These are phyloP conservation scores for Naganishia friedmannii DNA, from an alignment of 768 basidiomycete genomes.

Conservation along the genomic window DNA sequence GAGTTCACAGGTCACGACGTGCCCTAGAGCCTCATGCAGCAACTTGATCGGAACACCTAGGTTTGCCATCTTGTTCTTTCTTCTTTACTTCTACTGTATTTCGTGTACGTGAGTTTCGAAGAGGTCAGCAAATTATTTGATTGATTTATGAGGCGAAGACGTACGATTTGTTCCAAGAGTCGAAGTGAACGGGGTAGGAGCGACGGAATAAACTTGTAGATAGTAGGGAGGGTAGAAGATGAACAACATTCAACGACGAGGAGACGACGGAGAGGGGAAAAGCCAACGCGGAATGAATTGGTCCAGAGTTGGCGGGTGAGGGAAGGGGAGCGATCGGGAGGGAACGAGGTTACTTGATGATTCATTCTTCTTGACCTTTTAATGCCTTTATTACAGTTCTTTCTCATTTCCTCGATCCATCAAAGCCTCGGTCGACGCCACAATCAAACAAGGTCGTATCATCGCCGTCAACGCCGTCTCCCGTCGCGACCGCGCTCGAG, in stretches of 20 bases:
- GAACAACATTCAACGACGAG: neutral
- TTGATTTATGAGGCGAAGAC: too few relatives aligned
- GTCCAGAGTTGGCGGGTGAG: neutral
- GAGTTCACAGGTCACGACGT: conserved; percentile 94
- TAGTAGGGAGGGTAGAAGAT: neutral
- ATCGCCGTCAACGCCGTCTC: too few relatives aligned
- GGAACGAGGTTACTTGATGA: neutral
- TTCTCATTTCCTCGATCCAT: too few relatives aligned
- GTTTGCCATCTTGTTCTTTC: conserved; percentile 50
- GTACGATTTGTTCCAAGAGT: too few relatives aligned
- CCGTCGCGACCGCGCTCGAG: too few relatives aligned
- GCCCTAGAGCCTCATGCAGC: conserved; percentile 91
- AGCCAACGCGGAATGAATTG: neutral
- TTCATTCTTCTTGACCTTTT: neutral
- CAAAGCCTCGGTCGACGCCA: too few relatives aligned
- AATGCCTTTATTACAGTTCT: neutral
- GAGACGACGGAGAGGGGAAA: neutral
- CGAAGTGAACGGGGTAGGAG: neutral
- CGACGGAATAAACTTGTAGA: neutral
- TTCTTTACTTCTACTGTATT: conserved; percentile 15
- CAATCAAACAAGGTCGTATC: too few relatives aligned
- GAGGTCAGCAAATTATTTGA: too few relatives aligned
- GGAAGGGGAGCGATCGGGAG: too few relatives aligned
- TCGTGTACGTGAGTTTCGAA: too few relatives aligned
- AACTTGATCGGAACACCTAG: conserved; percentile 94